Base-by-base conservation (phyloP, 352 stramenopile species). In the Phytophthora quininea region DNA sequence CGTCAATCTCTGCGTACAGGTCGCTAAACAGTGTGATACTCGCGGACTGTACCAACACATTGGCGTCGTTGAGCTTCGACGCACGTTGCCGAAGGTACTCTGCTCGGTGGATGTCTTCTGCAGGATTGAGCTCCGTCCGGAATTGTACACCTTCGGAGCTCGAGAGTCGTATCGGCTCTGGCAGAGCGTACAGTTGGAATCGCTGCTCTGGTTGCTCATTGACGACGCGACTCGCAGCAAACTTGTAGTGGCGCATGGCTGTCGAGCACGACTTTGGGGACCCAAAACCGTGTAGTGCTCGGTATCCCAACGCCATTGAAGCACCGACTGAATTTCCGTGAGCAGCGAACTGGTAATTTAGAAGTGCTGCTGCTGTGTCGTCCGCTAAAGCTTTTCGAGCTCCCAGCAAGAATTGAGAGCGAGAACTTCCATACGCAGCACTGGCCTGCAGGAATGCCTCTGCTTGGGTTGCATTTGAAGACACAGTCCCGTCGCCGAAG, bases 221-320 rank as follows among this genome's bases (percentile, higher is more conserved):
- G 3, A 86, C 79, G 32, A 88, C 79, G 11, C 76, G 70, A 38
- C 85, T 80, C 0, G 89, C 90, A 0, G 83, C 89, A 11, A 74
- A 72, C 53, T 93, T 91, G 76, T 97, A 96, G 74, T 93, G 79
- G 24, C 67, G 58, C 29, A 96, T 52, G 3, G 90, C 76, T 7
- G 59, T 40, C 11, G 83, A 72, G 58, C 90, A 96, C 5, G 73
- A 88, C 31, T 68, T 74, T 1, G 73, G 63, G 1, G 84, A 71
- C 1, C 74, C 57, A 35, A 84, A 80, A 42, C 90, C 89, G 29
- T 91, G 67, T 1, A 86, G 45, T 15, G 88, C 74, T 0, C 82
- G 75, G 37, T 93, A 93, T 3, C 87, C 90, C 8, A 95, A 70
- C n/a, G 82, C 81, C 74, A 95, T 90, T 11, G 77, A 68, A 4